These are phyloP conservation scores for Orobanche coerulescens DNA, from an alignment of 257 asterid genomes.

Conservation along the genomic window DNA sequence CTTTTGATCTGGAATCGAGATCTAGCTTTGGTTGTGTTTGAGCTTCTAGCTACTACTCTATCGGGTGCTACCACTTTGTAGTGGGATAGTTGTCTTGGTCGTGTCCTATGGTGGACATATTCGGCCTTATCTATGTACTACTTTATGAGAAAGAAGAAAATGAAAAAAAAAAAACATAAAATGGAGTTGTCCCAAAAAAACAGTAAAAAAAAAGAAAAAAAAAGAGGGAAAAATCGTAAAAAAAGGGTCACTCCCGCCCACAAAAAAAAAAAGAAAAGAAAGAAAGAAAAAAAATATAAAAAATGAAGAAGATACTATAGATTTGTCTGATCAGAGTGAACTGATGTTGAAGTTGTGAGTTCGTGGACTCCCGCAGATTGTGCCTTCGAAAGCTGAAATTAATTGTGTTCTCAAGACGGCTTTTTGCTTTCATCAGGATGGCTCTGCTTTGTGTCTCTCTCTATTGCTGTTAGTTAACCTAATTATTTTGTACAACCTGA, in stretches of 20 bases:
- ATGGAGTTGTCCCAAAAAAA: not conserved
- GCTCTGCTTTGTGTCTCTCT: too few relatives aligned
- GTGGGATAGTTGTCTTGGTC: not conserved
- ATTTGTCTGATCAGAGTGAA: too few relatives aligned
- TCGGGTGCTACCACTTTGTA: not conserved
- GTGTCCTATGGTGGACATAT: not conserved
- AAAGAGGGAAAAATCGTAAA: not conserved
- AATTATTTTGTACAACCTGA: too few relatives aligned
- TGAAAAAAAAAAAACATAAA: not conserved
- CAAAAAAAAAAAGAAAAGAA: not conserved
- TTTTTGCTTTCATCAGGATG: too few relatives aligned
- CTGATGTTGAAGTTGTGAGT: too few relatives aligned
- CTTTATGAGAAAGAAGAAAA: not conserved
- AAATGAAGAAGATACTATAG: too few relatives aligned
- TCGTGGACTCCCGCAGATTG: too few relatives aligned
- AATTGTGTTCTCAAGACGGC: too few relatives aligned
- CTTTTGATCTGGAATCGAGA: too few relatives aligned
- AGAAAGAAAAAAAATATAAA: not conserved
- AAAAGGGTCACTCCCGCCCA: too few relatives aligned
- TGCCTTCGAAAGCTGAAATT: too few relatives aligned
- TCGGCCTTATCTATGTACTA: not conserved
- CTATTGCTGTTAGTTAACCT: too few relatives aligned
- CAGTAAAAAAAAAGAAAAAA: not conserved
- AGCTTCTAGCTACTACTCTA: constrained; percentile 10
- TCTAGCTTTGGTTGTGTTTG: constrained; percentile 4